Conservation (phyloP, 345 rosid genomes). For the Erodium maritimum region DNA sequence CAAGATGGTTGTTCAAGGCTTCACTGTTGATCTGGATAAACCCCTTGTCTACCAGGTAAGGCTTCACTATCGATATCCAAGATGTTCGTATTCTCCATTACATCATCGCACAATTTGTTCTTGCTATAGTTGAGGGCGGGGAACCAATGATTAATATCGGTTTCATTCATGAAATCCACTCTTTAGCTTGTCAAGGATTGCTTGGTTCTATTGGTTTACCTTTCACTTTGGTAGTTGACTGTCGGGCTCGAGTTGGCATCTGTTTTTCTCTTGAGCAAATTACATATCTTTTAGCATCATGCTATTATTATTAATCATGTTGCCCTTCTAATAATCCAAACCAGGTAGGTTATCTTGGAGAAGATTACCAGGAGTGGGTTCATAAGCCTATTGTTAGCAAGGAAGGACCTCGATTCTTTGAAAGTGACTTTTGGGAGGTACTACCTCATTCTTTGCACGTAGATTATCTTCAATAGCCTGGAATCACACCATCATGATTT, state of each 20-base stretch:
- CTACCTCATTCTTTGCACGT: neutral
- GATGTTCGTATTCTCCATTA: neutral
- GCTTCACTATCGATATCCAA: neutral
- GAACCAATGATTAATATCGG: neutral
- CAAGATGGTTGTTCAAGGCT: slow-evolving; percentile 32
- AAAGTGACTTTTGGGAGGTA: slow-evolving; percentile 56
- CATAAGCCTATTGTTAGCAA: slow-evolving; percentile 62
- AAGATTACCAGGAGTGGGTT: slow-evolving; percentile 69
- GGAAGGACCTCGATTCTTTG: slow-evolving; percentile 65
- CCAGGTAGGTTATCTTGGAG: slow-evolving; percentile 76
- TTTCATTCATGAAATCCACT: too few relatives aligned
- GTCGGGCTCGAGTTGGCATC: too few relatives aligned
- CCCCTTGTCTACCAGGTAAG: slow-evolving; percentile 42
- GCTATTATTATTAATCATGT: neutral
- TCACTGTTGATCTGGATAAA: slow-evolving; percentile 38
- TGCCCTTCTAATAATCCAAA: neutral
- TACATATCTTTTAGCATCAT: neutral
- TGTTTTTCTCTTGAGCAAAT: too few relatives aligned
- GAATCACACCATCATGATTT: neutral
- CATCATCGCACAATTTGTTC: neutral
- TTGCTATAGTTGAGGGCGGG: neutral
- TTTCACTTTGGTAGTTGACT: too few relatives aligned
- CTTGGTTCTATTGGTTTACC: too few relatives aligned
- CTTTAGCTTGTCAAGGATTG: too few relatives aligned
- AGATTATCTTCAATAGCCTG: neutral